Base-by-base conservation (phyloP, 805 yeast genomes). In the Saturnispora diversa region DNA sequence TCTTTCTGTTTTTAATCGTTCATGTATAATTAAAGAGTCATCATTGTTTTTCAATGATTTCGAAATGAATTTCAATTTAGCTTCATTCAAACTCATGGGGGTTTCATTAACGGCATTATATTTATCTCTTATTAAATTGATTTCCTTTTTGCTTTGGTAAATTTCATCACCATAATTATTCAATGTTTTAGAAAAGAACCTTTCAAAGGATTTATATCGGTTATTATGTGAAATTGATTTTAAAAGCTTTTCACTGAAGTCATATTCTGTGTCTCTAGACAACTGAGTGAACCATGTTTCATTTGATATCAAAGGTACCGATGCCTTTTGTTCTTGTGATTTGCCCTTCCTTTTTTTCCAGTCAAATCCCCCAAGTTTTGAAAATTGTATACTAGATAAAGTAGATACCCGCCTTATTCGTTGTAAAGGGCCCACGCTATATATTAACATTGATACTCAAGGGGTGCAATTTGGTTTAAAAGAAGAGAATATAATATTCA, bases 1-100 rank as follows among this genome's bases (percentile, higher is more conserved):
- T 16, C 51, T 37, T 19, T 32, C 27, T 2, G 44, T 25, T 19
- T 35, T 41, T 10, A 45, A 23, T 13, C 54, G 26, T 24, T 47
- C 38, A 13, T 34, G 35, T n/a, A 47, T 35, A 23, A 46, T 37
- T 11, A 29, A 31, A 5, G 41, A 34, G 23, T 39, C 42, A 9
- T 21, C 17, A 16, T 31, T 21, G 7, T n/a, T 10, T 7, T 19
- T 31, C 3, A 39, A 13, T 12, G 24, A 21, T 20, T 29, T 36
- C 13, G 21, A n/a, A 23, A 36, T 36, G 16, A 36, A 36, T 12
- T 36, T 16, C 16, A 36, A 15, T 13, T 19, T 28, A 13, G 22
- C 15, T 10, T 28, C 24, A 12, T 36, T 27, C 10, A 16, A 16
- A 35, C 21, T 17, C 16, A 3, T 13, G 7, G 16, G 9, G 6